A percentile compares a stretch with the other conserved stretches of the same genome.
These are phyloP conservation scores for Arthrobotrys musiformis DNA, from an alignment of 2,329 filamentous ascomycete genomes.

Conservation along the genomic window DNA sequence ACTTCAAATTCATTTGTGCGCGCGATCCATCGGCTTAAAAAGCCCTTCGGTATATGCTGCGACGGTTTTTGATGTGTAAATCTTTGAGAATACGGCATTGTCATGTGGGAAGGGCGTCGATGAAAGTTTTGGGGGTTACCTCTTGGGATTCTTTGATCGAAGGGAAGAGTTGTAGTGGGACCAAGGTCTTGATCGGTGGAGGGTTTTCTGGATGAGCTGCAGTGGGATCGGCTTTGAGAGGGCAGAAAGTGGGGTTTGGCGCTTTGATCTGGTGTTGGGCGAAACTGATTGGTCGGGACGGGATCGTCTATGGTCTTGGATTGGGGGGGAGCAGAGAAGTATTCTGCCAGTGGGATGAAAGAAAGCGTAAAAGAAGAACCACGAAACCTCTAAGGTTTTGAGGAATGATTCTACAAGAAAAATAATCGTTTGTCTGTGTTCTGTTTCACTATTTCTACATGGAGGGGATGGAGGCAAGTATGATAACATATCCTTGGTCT, in stretches of 20 bases:
- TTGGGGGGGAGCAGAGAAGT: background rate
- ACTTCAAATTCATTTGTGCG: slow-evolving; percentile 53
- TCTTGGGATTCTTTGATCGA: slow-evolving; percentile 2
- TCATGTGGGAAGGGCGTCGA: slow-evolving; percentile 17
- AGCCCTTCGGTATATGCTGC: slow-evolving; percentile 34
- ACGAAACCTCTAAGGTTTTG: background rate
- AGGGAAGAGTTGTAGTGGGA: slow-evolving; percentile 5
- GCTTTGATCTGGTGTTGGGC: background rate
- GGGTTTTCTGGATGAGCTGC: slow-evolving; percentile 6
- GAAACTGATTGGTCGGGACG: background rate
- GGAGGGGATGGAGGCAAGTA: background rate
- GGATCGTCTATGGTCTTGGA: background rate
- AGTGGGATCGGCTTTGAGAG: slow-evolving; percentile 28
- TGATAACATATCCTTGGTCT: slow-evolving; percentile 21
- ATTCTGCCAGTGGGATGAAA: slow-evolving; percentile 25
- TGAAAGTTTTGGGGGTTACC: background rate
- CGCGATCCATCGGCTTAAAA: slow-evolving; percentile 34
- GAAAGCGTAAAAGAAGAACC: slow-evolving; percentile 46
- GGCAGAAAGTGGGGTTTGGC: background rate
- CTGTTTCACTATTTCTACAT: background rate
- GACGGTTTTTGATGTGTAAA: slow-evolving; percentile 50
- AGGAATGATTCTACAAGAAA: background rate
- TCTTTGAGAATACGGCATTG: slow-evolving; percentile 33
- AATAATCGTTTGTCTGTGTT: background rate
- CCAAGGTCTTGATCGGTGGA: background rate